phyloP scores from a whole-genome alignment of 164 flowering plant genomes.

The Sextonia rubra region DNA sequence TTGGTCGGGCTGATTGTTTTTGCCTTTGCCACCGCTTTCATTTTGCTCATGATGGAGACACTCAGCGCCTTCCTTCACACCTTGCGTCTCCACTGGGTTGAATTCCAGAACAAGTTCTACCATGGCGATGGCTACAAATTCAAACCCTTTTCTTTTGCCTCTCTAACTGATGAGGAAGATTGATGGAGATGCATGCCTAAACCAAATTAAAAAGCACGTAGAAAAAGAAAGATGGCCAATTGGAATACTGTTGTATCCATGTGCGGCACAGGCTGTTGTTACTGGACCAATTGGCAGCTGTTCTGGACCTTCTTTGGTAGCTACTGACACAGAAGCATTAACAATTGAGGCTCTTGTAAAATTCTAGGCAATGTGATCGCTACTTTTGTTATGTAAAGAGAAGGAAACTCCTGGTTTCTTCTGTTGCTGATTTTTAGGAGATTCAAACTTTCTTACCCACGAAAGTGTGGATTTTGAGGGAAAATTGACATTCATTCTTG shows the following conservation, averaged over 20 bases:
- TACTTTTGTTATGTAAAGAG: slow-evolving; percentile 5
- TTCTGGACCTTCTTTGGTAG: background rate
- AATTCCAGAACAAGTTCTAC: slow-evolving; percentile 81
- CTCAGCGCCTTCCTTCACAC: slow-evolving; percentile 95
- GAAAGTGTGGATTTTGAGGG: slow-evolving; percentile 15
- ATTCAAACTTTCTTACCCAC: slow-evolving; percentile 2
- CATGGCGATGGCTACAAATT: slow-evolving; percentile 91
- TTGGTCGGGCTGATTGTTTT: slow-evolving; percentile 69
- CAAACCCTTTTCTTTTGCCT: slow-evolving; percentile 74
- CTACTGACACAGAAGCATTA: background rate
- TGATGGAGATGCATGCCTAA: slow-evolving; percentile 14
- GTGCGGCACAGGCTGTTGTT: slow-evolving; percentile 5
- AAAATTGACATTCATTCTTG: background rate
- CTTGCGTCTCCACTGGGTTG: slow-evolving; percentile 97
- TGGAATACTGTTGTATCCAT: slow-evolving; percentile 2
- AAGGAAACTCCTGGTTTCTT: slow-evolving; percentile 2
- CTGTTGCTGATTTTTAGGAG: background rate
- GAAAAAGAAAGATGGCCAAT: background rate
- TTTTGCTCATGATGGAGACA: slow-evolving; percentile 90
- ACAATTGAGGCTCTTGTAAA: slow-evolving; percentile 11
- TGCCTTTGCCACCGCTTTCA: slow-evolving; percentile 81
- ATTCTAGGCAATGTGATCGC: slow-evolving; percentile 5
- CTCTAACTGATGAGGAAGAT: slow-evolving; percentile 66
- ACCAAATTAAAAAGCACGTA: background rate
- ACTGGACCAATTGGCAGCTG: background rate